phyloP scores from a whole-genome alignment of 257 asterid genomes.

The Nicotiana obtusifolia region DNA sequence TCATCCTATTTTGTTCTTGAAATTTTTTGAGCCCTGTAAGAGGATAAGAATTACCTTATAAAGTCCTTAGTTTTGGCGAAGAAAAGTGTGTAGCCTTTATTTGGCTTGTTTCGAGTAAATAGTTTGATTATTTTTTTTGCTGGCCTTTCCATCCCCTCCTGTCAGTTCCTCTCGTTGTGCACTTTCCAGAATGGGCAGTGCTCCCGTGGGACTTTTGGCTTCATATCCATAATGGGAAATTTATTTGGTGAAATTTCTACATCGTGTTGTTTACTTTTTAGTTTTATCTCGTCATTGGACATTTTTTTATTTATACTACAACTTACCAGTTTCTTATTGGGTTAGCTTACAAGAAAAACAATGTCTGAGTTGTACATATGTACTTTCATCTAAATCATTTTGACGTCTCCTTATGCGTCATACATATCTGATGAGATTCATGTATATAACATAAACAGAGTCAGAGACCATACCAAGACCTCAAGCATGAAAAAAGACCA shows the following conservation, averaged over 20 bases:
- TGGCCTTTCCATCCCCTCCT: background rate
- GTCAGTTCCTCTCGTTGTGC: background rate
- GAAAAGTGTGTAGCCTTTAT: conserved; percentile 5
- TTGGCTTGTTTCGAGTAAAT: conserved; percentile 1
- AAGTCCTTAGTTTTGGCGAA: background rate
- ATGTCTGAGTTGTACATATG: background rate
- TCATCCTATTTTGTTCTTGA: conserved; percentile 5
- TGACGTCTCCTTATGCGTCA: background rate
- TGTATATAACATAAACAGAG: background rate
- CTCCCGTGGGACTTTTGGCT: background rate
- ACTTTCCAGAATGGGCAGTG: background rate
- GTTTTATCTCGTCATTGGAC: too few species aligned
- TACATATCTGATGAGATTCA: background rate
- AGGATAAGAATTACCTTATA: background rate
- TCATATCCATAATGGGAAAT: background rate
- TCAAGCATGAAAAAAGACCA: background rate
- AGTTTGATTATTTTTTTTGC: background rate
- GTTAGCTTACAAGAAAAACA: background rate
- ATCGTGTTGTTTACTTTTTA: background rate
- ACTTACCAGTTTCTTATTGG: background rate
- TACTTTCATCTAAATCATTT: background rate
- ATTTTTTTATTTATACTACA: background rate
- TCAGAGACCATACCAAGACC: background rate
- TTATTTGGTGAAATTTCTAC: background rate
- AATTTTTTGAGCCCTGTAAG: background rate